Conservation (phyloP, 768 basidiomycete genomes). For the Hygrocybe coccinea region DNA sequence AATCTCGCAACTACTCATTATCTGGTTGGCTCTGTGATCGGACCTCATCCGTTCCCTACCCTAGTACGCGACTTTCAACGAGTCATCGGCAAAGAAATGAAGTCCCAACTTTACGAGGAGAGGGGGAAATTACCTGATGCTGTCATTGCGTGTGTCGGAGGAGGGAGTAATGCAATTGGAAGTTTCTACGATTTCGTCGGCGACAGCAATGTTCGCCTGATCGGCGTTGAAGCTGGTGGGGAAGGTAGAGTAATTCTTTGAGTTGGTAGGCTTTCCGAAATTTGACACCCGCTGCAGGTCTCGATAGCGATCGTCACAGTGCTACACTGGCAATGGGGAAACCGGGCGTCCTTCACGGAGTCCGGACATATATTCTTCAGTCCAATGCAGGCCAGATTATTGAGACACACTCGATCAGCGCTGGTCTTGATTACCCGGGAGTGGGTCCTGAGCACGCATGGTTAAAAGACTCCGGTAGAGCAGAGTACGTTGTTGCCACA, state of each 20-base stretch:
- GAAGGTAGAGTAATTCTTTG: slow-evolving; percentile 55
- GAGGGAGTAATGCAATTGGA: slow-evolving; percentile 96
- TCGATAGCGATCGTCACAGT: slow-evolving; percentile 82
- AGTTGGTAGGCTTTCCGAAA: not conserved
- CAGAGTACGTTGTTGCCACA: slow-evolving; percentile 88
- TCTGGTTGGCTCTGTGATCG: slow-evolving; percentile 94
- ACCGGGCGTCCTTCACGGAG: slow-evolving; percentile 94
- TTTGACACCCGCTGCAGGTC: slow-evolving; percentile 43
- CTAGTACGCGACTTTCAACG: slow-evolving; percentile 98
- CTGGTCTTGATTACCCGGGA: slow-evolving; percentile 93
- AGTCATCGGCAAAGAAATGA: slow-evolving; percentile 93
- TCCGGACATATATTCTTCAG: slow-evolving; percentile 92
- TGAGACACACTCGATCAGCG: slow-evolving; percentile 96
- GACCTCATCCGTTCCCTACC: slow-evolving; percentile 98
- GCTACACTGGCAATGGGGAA: slow-evolving; percentile 89
- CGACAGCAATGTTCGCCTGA: slow-evolving; percentile 76
- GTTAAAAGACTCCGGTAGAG: slow-evolving; percentile 91
- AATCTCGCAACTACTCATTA: slow-evolving; percentile 93
- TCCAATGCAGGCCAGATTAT: slow-evolving; percentile 85
- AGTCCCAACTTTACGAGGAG: slow-evolving; percentile 66
- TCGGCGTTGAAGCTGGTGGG: slow-evolving; percentile 97
- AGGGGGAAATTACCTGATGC: slow-evolving; percentile 88
- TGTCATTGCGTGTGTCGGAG: slow-evolving; percentile 95
- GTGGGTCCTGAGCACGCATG: slow-evolving; percentile 98
- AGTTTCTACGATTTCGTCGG: slow-evolving; percentile 96